Evolutionary conservation across 495 filamentous ascomycete genomes (phyloP).

Genomic region (Xylaria curta): DNA sequence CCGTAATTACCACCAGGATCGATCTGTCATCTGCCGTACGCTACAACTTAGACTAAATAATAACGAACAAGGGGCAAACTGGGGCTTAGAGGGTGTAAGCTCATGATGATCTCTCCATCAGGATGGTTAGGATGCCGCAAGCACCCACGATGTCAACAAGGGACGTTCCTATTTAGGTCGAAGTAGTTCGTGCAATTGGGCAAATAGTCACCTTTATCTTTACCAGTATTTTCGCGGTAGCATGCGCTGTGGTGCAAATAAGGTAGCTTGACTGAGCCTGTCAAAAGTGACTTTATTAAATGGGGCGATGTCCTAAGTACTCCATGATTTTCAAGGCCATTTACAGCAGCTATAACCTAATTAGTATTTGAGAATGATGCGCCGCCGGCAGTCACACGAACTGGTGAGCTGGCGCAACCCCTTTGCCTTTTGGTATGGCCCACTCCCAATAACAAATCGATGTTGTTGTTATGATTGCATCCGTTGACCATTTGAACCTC

Average conservation of each 20-base stretch:
- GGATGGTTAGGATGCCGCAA: slow-evolving; percentile 22
- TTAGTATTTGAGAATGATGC: neutral
- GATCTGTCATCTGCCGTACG: slow-evolving; percentile 11
- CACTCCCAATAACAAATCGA: neutral
- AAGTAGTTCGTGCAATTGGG: neutral
- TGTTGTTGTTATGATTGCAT: too few species aligned
- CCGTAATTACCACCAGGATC: neutral
- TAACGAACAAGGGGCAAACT: slow-evolving; percentile 12
- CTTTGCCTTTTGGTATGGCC: neutral
- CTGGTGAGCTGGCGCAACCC: neutral
- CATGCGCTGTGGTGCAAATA: neutral
- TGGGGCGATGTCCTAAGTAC: slow-evolving; percentile 9
- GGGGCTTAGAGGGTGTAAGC: slow-evolving; percentile 17
- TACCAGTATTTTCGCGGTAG: neutral
- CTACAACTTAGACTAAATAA: slow-evolving; percentile 14
- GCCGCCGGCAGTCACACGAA: neutral
- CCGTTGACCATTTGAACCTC: neutral
- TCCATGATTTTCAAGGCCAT: neutral
- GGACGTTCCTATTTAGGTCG: neutral
- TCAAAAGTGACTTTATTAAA: slow-evolving; percentile 4
- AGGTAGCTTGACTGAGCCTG: neutral
- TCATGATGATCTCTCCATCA: slow-evolving; percentile 23
- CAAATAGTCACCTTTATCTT: neutral
- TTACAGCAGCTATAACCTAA: neutral
- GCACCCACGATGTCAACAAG: slow-evolving; percentile 11